Conservation (phyloP, 2,329 filamentous ascomycete species). For the Rosellinia necatrix region DNA sequence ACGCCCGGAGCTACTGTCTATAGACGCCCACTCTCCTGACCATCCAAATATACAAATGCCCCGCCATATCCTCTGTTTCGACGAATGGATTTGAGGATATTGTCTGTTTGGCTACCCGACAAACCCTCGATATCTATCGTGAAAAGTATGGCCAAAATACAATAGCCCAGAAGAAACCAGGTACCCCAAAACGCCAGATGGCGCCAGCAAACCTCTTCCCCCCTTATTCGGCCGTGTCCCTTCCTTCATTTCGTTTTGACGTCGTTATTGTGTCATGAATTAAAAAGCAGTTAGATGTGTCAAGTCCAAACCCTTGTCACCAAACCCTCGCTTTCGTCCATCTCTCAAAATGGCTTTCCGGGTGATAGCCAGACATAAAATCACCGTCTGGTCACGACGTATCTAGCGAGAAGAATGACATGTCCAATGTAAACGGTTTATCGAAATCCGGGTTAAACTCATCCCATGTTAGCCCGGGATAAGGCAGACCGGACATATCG, state of each 20-base stretch:
- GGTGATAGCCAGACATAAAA: not conserved
- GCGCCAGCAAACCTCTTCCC: conserved; percentile 6
- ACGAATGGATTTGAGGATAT: not conserved
- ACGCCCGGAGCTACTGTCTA: conserved; percentile 22
- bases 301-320: not conserved
- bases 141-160: not conserved
- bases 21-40: conserved; percentile 19
- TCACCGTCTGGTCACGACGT: conserved; percentile 30
- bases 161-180: conserved; percentile 3
- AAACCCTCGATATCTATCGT: not conserved
- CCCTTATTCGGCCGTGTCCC: not conserved
- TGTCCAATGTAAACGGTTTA: conserved; percentile 59
- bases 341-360: not conserved
- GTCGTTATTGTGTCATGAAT: conserved; percentile 16
- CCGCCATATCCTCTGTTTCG: conserved; percentile 3
- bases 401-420: conserved; percentile 49
- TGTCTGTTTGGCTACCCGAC: not conserved
- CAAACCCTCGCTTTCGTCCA: not conserved
- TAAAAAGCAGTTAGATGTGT: not conserved
- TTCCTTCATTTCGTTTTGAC: not conserved
- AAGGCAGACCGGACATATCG: conserved; percentile 29
- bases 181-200: conserved; percentile 12
- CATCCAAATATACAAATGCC: conserved; percentile 18
- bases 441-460: conserved; percentile 55
- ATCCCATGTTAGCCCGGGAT: conserved; percentile 50